Conservation (phyloP, 2,329 filamentous ascomycete species). For the Colletotrichum sidae region DNA sequence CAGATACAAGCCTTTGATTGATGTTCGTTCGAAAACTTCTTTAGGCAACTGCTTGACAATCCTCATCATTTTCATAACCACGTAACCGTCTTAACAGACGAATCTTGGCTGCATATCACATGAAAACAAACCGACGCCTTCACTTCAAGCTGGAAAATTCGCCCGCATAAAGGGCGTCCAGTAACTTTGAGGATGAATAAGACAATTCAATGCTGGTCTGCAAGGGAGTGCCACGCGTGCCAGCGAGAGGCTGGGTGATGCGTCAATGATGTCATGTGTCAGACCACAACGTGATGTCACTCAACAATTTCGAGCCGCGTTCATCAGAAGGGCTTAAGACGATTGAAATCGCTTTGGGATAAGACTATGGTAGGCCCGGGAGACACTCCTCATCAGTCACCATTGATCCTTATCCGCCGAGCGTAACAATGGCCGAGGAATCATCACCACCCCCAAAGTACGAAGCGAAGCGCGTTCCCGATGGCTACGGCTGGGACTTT, state of each 20-base stretch:
- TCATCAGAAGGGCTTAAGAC: neutral
- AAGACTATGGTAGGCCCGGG: neutral
- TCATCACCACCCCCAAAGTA: neutral
- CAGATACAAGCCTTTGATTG: too few species aligned
- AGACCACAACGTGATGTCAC: constrained; percentile 9
- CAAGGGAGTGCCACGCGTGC: too few species aligned
- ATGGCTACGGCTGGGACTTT: neutral
- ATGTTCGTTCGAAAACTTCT: too few species aligned
- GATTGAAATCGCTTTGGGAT: neutral
- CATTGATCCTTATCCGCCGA: neutral
- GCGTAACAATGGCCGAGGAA: neutral
- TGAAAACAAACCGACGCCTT: too few species aligned
- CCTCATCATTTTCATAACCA: too few species aligned
- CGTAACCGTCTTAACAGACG: too few species aligned
- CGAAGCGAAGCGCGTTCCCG: neutral
- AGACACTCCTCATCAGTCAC: neutral
- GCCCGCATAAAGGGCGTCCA: too few species aligned
- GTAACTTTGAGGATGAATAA: too few species aligned
- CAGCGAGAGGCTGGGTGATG: neutral
- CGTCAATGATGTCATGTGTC: constrained; percentile 7
- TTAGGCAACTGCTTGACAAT: too few species aligned
- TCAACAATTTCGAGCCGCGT: constrained; percentile 3
- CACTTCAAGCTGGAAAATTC: too few species aligned
- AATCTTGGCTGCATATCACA: too few species aligned
- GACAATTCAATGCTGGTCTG: too few species aligned